Evolutionary conservation across 108 stramenopile genomes (phyloP).

Genomic region (Chaetoceros tenuissimus): DNA sequence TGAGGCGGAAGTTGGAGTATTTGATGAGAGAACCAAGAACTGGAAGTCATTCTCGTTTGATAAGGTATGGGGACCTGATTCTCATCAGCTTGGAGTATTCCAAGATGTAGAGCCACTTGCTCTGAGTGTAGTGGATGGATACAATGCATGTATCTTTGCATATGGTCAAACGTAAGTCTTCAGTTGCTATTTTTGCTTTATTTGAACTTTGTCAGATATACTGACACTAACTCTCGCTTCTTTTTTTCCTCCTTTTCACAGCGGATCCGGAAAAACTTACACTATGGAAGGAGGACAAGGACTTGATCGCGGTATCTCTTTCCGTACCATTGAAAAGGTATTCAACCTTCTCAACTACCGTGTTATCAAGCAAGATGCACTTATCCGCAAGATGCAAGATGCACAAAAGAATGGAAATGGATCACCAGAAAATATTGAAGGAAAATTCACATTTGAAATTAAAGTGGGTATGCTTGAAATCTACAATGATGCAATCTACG

Average conservation of each 20-base stretch:
- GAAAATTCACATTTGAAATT: slow-evolving; percentile 43
- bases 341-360: slow-evolving; percentile 71
- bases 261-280: slow-evolving; percentile 80
- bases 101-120: slow-evolving; percentile 93
- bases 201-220: not conserved
- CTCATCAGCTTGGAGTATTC: slow-evolving; percentile 81
- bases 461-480: slow-evolving; percentile 78
- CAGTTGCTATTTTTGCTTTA: slow-evolving; percentile 1
- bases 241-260: slow-evolving; percentile 7
- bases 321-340: slow-evolving; percentile 82
- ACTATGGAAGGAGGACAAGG: slow-evolving; percentile 82
- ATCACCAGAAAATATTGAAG: slow-evolving; percentile 19
- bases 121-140: slow-evolving; percentile 92
- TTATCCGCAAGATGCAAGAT: not conserved
- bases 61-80: slow-evolving; percentile 92
- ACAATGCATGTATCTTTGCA: slow-evolving; percentile 99
- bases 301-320: slow-evolving; percentile 78
- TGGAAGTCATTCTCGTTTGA: slow-evolving; percentile 89
- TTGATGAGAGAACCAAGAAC: slow-evolving; percentile 62
- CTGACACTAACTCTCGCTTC: not conserved
- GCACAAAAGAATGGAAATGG: slow-evolving; percentile 5
- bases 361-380: slow-evolving; percentile 46
- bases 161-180: slow-evolving; percentile 84
- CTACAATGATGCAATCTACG: slow-evolving; percentile 88
- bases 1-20: slow-evolving; percentile 84